These are phyloP conservation scores for Cyphellophora europaea DNA, from an alignment of 2,329 filamentous ascomycete species.

Conservation along the genomic window DNA sequence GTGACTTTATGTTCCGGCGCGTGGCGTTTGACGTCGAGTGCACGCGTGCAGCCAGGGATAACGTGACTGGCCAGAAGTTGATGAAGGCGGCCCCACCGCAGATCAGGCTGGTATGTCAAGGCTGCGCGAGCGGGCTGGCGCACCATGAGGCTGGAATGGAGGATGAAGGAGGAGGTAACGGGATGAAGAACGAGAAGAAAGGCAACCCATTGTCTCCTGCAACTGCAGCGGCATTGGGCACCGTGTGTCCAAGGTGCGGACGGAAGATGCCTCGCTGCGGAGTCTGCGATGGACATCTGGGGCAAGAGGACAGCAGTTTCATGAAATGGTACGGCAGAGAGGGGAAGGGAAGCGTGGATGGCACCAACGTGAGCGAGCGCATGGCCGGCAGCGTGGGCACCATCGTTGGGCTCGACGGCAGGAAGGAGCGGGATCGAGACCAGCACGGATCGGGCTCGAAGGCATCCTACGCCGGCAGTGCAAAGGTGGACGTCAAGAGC, in stretches of 20 bases:
- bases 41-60: slow-evolving; percentile 38
- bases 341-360: slow-evolving; percentile 6
- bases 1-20: slow-evolving; percentile 32
- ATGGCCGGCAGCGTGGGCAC: slow-evolving; percentile 16
- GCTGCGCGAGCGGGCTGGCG: slow-evolving; percentile 50
- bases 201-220: slow-evolving; percentile 16
- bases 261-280: slow-evolving; percentile 54
- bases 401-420: slow-evolving; percentile 9
- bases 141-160: slow-evolving; percentile 28
- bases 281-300: slow-evolving; percentile 53
- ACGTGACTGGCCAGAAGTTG: slow-evolving; percentile 39
- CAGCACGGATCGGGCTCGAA: slow-evolving; percentile 17
- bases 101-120: slow-evolving; percentile 49
- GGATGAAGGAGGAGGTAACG: slow-evolving; percentile 15
- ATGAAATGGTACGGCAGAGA: slow-evolving; percentile 14
- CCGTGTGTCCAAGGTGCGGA: slow-evolving; percentile 53
- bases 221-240: slow-evolving; percentile 28
- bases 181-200: slow-evolving; percentile 19
- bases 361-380: slow-evolving; percentile 12
- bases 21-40: slow-evolving; percentile 52
- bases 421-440: slow-evolving; percentile 6
- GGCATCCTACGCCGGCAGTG: slow-evolving; percentile 5
- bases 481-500: neutral
- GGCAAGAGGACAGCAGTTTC: slow-evolving; percentile 45
- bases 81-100: slow-evolving; percentile 43